Base-by-base conservation (phyloP, 257 asterid species). In the Plantago major region DNA sequence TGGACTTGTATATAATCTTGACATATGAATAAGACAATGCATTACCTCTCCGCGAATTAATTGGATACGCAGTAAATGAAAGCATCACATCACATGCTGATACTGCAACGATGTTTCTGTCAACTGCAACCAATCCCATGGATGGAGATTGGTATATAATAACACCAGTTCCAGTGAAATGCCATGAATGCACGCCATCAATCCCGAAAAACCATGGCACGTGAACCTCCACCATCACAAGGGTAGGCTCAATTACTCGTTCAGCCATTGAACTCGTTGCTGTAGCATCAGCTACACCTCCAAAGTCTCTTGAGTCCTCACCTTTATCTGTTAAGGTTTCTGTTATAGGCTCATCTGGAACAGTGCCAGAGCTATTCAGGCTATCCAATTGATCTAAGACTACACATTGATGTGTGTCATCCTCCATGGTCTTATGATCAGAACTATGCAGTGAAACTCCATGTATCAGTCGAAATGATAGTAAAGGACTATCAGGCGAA, bases 181-280 rank as follows among this genome's bases (percentile, higher is more conserved):
- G 87, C 77, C 86, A 95, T 12, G 97, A 84, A 78, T 91, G 96
- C 70, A 91, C 97, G 58, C 98, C 96, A 75, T 91, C 98, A 69
- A 88, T 80, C 98, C 88, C 86, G 76, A 97, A 91, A 71, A 86
- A 80, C n/a, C 95, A 82, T 47, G 98, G 98, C 66, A 91, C 96
- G 73, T 88, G 95, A 79, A 86, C 98, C 98, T 91, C 98, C 59
- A 91, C 72, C 98, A 88, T 88, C 65, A 91, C 98, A 63, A 91
- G 92, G 45, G 97, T 2, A 30, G 37, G 37, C 37, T 30, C 37
- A 30, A 30, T 5, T 30, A 30, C 37, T 2, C 37, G 37, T 30
- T 30, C 37, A 30, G 37, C 37, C 5, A 30, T 30, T 30, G 37
- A 30, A 30, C 4, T 30, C 3, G 3, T 30, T 3, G 37, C 37